Evolutionary conservation across 306 rosid genomes (phyloP).

Genomic region (Glycine soja): DNA sequence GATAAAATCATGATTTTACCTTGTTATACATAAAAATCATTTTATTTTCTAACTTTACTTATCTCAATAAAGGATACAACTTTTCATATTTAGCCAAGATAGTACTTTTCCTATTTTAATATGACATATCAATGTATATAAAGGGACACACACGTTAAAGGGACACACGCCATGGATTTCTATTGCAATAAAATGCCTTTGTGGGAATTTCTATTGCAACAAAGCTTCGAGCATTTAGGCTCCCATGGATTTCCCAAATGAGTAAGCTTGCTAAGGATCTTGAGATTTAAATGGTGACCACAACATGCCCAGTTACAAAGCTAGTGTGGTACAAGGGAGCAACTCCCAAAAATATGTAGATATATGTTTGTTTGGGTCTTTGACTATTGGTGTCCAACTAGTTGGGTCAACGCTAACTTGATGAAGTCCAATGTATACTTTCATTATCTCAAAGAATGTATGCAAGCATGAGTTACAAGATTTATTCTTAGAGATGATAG

Average conservation of each 20-base stretch:
- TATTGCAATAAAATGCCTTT: no score
- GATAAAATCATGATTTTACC: neutral
- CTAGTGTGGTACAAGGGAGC: no score
- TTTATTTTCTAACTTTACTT: neutral
- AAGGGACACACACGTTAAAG: neutral
- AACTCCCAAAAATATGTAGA: no score
- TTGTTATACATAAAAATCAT: neutral
- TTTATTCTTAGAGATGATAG: no score
- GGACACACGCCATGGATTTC: no score
- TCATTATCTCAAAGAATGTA: no score
- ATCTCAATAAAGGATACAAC: neutral
- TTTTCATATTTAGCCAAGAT: neutral
- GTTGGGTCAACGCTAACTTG: no score
- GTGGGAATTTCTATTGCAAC: no score
- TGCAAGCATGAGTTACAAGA: neutral
- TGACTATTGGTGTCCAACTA: neutral
- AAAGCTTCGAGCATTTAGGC: neutral
- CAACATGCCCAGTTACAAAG: no score
- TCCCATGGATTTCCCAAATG: neutral
- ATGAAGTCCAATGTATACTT: no score
- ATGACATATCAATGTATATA: neutral
- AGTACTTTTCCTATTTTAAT: neutral
- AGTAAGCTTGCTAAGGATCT: neutral
- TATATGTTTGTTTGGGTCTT: neutral
- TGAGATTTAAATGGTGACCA: no score